Evolutionary conservation across 805 yeast species (phyloP), one percentile per base, ranked within the genome.

Genomic region (Starmerella vaccinii): DNA sequence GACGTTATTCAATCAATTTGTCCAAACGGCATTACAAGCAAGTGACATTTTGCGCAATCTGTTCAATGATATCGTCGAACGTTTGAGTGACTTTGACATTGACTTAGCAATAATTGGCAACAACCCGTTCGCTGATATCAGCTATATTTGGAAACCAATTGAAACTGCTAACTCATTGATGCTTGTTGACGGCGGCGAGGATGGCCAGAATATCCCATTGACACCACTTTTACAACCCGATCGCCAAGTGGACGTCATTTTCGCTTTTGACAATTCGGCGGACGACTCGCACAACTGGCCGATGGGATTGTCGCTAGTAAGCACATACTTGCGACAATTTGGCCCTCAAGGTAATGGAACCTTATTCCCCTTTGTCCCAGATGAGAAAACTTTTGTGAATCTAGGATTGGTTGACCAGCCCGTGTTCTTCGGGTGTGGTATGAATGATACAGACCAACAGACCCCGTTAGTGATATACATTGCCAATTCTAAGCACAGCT

Each of bases 151-250:
- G 41, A 33, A 37, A 5, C 40, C 33, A 4, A 29, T 50, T n/a
- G 13, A 18, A n/a, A 15, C 35, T 26, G 64, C 67, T 4, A 72
- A 76, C 29, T 63, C 51, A 65, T 67, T 83, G 38, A 41, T 62
- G 51, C 67, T 84, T 52, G 85, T 77, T 24, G 92, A 84, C 62
- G 94, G 94, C 29, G 94, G 92, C 21, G 85, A 81, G 61, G 90
- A 83, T 63, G 71, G 73, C 4, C 87, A 84, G 62, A 82, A 82
- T 58, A 70, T 84, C 18, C 92, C 94, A 0, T 63, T 81, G 32
- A 67, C 73, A 23, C 84, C 90, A 1, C 69, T 84, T 42, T 57
- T 82, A 12, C 81, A 80, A 52, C 75, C 77, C 3, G 74, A 73
- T 23, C 69, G 92, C 52, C 64, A 69, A 16, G 68, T 81, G 15